Evolutionary conservation across 495 filamentous ascomycete species (phyloP).

Genomic region (Aspergillus diversus): DNA sequence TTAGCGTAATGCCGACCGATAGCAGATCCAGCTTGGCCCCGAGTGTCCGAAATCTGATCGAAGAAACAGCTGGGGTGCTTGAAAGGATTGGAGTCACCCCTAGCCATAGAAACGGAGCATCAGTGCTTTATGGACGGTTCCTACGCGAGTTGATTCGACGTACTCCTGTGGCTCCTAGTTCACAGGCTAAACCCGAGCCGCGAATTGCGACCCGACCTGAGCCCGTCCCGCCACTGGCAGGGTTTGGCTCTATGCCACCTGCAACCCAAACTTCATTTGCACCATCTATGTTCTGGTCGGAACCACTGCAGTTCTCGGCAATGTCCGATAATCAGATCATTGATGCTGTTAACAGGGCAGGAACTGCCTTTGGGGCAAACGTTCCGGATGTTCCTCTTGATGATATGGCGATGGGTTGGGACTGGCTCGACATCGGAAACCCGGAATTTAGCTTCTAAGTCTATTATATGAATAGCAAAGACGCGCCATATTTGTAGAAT

Average conservation of each 20-base stretch:
- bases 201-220: slow-evolving; percentile 18
- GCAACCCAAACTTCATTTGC: slow-evolving; percentile 27
- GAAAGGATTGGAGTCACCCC: slow-evolving; percentile 69
- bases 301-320: slow-evolving; percentile 65
- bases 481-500: neutral
- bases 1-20: slow-evolving; percentile 60
- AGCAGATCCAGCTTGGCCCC: slow-evolving; percentile 62
- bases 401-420: slow-evolving; percentile 56
- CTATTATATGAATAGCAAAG: neutral
- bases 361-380: slow-evolving; percentile 56
- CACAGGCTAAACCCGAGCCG: slow-evolving; percentile 16
- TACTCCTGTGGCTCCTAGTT: slow-evolving; percentile 21
- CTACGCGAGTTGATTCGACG: slow-evolving; percentile 60
- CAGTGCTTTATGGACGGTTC: slow-evolving; percentile 64
- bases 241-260: slow-evolving; percentile 22
- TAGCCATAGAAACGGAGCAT: slow-evolving; percentile 64
- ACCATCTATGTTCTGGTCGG: slow-evolving; percentile 44
- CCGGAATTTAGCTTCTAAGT: slow-evolving; percentile 42
- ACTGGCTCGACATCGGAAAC: slow-evolving; percentile 65
- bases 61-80: slow-evolving; percentile 68
- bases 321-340: slow-evolving; percentile 70
- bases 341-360: slow-evolving; percentile 62
- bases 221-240: slow-evolving; percentile 21
- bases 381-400: slow-evolving; percentile 58
- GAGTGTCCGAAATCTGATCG: slow-evolving; percentile 68